Conservation (phyloP, 2,329 filamentous ascomycete genomes). For the Teratosphaeria destructans region DNA sequence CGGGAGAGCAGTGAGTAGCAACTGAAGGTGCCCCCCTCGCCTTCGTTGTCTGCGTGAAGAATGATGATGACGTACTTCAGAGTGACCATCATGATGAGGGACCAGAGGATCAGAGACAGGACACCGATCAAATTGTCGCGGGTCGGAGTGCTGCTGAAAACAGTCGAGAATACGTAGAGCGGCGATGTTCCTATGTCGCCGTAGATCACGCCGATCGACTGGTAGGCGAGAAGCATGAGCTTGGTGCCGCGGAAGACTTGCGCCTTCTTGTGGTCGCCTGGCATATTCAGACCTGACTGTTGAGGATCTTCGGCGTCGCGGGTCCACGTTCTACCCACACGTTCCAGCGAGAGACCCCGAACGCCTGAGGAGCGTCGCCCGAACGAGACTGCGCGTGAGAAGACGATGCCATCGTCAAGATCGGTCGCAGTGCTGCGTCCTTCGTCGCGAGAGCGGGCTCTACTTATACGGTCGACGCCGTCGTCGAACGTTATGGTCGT, state of each 20-base stretch:
- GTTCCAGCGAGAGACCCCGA: slow-evolving; percentile 3
- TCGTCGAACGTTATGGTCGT: background rate
- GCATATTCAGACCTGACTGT: slow-evolving; percentile 15
- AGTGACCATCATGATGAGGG: slow-evolving; percentile 57
- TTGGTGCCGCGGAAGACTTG: slow-evolving; percentile 24
- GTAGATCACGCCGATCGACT: slow-evolving; percentile 57
- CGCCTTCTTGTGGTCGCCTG: slow-evolving; percentile 18
- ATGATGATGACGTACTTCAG: slow-evolving; percentile 60
- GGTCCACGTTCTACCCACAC: background rate
- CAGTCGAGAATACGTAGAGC: slow-evolving; percentile 63
- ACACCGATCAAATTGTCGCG: slow-evolving; percentile 53
- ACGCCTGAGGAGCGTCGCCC: slow-evolving; percentile 1
- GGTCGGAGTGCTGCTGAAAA: slow-evolving; percentile 45
- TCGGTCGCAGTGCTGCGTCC: background rate
- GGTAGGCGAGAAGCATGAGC: slow-evolving; percentile 46
- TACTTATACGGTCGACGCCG: background rate
- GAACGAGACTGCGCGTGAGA: slow-evolving; percentile 8
- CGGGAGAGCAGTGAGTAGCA: slow-evolving; percentile 55
- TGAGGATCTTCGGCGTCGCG: slow-evolving; percentile 12
- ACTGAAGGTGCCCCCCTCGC: slow-evolving; percentile 60
- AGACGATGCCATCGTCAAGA: slow-evolving; percentile 4
- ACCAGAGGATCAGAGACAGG: slow-evolving; percentile 60
- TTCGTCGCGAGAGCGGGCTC: background rate
- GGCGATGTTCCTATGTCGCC: slow-evolving; percentile 58
- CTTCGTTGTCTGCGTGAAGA: slow-evolving; percentile 57